A percentile compares a stretch with the other conserved stretches of the same genome.
Evolutionary conservation across 306 rosid genomes (phyloP).

Genomic region (Sechiopsis laciniata): DNA sequence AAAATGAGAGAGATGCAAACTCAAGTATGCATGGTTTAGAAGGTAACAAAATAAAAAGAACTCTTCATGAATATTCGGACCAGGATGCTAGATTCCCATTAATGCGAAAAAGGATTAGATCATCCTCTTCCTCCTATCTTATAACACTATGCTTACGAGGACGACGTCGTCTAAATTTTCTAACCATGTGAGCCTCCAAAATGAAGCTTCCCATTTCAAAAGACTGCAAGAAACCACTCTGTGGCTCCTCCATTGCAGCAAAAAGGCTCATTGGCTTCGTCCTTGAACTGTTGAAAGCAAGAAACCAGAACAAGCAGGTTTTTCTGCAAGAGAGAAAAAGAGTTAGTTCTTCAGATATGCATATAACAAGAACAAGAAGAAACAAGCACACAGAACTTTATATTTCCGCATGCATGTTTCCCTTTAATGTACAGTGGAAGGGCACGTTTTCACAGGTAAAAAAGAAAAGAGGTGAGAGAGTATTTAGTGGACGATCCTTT

Average conservation of each 20-base stretch:
- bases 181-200: not conserved
- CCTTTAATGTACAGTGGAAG: slow-evolving; percentile 23
- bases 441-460: slow-evolving; percentile 19
- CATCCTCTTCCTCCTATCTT: not conserved
- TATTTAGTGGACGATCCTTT: slow-evolving; percentile 10
- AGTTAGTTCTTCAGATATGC: slow-evolving; percentile 18
- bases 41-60: slow-evolving; percentile 6
- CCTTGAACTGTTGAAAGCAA: not conserved
- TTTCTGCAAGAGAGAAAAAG: not conserved
- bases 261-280: not conserved
- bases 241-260: not conserved
- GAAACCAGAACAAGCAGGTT: slow-evolving; percentile 11
- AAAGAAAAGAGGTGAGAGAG: slow-evolving; percentile 4
- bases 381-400: slow-evolving; percentile 15
- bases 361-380: slow-evolving; percentile 1
- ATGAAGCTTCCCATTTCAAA: slow-evolving; percentile 9
- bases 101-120: not conserved
- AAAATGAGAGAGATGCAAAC: not conserved
- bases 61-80: slow-evolving; percentile 16
- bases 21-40: slow-evolving; percentile 1
- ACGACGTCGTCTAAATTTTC: not conserved
- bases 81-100: slow-evolving; percentile 21
- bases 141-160: slow-evolving; percentile 2
- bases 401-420: slow-evolving; percentile 24
- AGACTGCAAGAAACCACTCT: not conserved